Conservation (phyloP, 2,329 filamentous ascomycete genomes). For the Thermomyces lanuginosus region DNA sequence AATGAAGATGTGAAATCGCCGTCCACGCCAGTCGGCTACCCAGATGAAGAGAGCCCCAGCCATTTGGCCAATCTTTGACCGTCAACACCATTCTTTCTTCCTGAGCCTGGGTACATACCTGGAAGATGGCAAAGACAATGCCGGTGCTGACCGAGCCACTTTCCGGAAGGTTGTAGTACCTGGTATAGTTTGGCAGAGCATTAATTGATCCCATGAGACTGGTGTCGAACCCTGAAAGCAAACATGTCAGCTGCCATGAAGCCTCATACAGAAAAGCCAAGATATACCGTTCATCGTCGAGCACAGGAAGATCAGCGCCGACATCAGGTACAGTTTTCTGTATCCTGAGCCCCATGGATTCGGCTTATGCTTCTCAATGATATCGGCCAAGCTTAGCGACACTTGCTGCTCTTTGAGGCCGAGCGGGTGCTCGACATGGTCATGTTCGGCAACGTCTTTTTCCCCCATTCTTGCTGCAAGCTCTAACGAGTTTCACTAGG, state of each 20-base stretch:
- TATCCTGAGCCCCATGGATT: constrained; percentile 8
- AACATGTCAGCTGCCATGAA: too few species aligned
- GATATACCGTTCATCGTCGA: constrained; percentile 2
- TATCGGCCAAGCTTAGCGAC: too few species aligned
- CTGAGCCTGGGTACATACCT: too few species aligned
- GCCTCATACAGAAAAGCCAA: too few species aligned
- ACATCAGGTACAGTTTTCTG: constrained; percentile 8
- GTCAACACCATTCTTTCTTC: too few species aligned
- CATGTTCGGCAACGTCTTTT: too few species aligned
- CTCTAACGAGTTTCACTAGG: too few species aligned
- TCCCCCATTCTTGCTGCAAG: too few species aligned
- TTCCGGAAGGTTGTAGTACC: constrained; percentile 32
- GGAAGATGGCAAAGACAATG: constrained; percentile 7
- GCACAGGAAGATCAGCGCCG: constrained; percentile 7
- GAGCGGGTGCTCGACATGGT: too few species aligned
- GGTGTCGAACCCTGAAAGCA: too few species aligned
- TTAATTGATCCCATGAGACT: constrained; percentile 37
- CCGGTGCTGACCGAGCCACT: constrained; percentile 6
- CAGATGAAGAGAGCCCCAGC: constrained; percentile 27
- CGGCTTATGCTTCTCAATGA: too few species aligned
- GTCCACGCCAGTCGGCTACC: constrained; percentile 43
- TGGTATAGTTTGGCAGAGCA: constrained; percentile 38
- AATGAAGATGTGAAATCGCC: constrained; percentile 41
- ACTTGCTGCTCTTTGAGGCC: too few species aligned
- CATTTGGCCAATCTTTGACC: constrained; percentile 28